Evolutionary conservation across 495 filamentous ascomycete genomes (phyloP).

Genomic region (Penicillium odoratum): DNA sequence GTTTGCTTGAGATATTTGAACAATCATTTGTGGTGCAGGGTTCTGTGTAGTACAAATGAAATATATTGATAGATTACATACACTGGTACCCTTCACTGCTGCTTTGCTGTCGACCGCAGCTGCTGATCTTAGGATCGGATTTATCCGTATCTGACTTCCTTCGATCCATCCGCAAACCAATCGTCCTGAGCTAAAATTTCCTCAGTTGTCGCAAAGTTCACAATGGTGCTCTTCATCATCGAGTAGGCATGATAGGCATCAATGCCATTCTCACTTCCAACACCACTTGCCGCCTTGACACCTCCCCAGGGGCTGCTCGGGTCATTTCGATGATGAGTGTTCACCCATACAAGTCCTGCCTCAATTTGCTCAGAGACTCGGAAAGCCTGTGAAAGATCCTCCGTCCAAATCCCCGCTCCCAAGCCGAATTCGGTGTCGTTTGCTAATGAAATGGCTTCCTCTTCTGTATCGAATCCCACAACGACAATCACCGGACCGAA

Average conservation of each 20-base stretch:
- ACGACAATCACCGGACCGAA: constrained; percentile 52
- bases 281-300: constrained; percentile 22
- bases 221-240: constrained; percentile 23
- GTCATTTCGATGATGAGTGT: constrained; percentile 36
- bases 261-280: constrained; percentile 31
- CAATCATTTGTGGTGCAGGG: no score
- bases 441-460: constrained; percentile 38
- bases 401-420: constrained; percentile 49
- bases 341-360: constrained; percentile 55
- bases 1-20: no score
- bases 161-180: constrained; percentile 21
- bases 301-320: constrained; percentile 32
- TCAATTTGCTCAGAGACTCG: constrained; percentile 50
- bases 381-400: constrained; percentile 50
- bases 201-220: constrained; percentile 23
- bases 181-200: constrained; percentile 23
- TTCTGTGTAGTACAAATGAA: no score
- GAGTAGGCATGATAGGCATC: constrained; percentile 29
- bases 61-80: no score
- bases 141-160: constrained; percentile 23
- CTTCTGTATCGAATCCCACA: constrained; percentile 40
- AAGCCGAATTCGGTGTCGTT: constrained; percentile 47
- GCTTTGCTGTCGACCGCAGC: no score
- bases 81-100: no score
- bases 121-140: background rate